These are phyloP conservation scores for Echinochloa phyllopogon DNA, from an alignment of 176 grass and related monocot species.

Conservation along the genomic window DNA sequence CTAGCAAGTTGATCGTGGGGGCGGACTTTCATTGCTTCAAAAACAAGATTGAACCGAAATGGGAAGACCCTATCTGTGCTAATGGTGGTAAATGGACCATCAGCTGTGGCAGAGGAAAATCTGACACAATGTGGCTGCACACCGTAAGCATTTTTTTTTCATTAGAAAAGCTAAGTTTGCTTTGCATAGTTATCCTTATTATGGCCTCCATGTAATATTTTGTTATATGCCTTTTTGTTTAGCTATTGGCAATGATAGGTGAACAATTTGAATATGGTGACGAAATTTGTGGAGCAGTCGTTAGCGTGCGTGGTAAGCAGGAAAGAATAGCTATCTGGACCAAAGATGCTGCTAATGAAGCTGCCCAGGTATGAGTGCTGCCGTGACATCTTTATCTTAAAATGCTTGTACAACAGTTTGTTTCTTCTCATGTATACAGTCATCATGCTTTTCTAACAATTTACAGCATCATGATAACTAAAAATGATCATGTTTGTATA, in stretches of 20 bases:
- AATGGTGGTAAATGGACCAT: slow-evolving; percentile 98
- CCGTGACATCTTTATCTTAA: background rate
- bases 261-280: slow-evolving; percentile 98
- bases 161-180: background rate
- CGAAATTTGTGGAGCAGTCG: slow-evolving; percentile 93
- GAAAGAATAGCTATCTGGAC: slow-evolving; percentile 96
- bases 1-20: slow-evolving; percentile 72
- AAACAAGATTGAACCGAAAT: slow-evolving; percentile 93
- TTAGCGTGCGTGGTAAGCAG: slow-evolving; percentile 79
- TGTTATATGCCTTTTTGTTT: slow-evolving; percentile 4
- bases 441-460: background rate
- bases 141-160: slow-evolving; percentile 63
- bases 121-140: slow-evolving; percentile 89
- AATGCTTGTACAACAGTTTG: background rate
- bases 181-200: slow-evolving; percentile 10
- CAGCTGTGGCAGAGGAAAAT: slow-evolving; percentile 78
- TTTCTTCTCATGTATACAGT: slow-evolving; percentile 13
- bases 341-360: slow-evolving; percentile 88
- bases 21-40: slow-evolving; percentile 98
- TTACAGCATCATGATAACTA: background rate
- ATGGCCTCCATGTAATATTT: background rate
- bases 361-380: slow-evolving; percentile 75
- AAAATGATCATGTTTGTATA: background rate
- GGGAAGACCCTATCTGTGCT: slow-evolving; percentile 95
- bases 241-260: slow-evolving; percentile 92